Evolutionary conservation across 2,329 filamentous ascomycete genomes (phyloP).

Genomic region (Neophaeococcomyces mojaviensis): DNA sequence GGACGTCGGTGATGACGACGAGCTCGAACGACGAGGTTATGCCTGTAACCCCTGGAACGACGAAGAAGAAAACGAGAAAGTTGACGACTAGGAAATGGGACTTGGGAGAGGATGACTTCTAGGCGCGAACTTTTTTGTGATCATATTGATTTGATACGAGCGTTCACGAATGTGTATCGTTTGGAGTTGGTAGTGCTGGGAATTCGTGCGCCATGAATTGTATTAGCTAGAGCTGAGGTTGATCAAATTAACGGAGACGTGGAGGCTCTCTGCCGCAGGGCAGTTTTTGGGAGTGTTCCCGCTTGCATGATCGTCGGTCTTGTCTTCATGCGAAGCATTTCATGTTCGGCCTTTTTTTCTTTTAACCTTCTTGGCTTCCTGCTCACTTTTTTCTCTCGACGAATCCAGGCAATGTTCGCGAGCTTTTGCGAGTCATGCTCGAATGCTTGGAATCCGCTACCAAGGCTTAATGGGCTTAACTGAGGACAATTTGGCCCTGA

Average conservation of each 20-base stretch:
- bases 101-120: slow-evolving; percentile 30
- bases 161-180: background rate
- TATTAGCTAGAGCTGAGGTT: too few relatives aligned
- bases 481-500: too few relatives aligned
- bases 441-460: too few relatives aligned
- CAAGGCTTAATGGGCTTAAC: too few relatives aligned
- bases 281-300: slow-evolving; percentile 8
- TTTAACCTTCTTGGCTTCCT: too few relatives aligned
- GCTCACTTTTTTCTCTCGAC: too few relatives aligned
- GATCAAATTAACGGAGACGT: slow-evolving; percentile 15
- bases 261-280: slow-evolving; percentile 15
- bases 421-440: too few relatives aligned
- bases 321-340: too few relatives aligned
- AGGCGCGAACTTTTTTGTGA: slow-evolving; percentile 13
- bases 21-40: background rate
- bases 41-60: slow-evolving; percentile 23
- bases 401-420: too few relatives aligned
- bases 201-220: too few relatives aligned
- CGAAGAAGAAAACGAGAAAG: slow-evolving; percentile 36
- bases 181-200: background rate
- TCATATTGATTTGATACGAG: slow-evolving; percentile 27
- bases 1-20: slow-evolving; percentile 5
- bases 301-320: slow-evolving; percentile 9
- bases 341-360: too few relatives aligned
- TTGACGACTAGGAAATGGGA: slow-evolving; percentile 43